Percentiles rank a stretch among this genome's conserved stretches.
Evolutionary conservation across 2,329 filamentous ascomycete species (phyloP).

Genomic region (Alternaria ventricosa): DNA sequence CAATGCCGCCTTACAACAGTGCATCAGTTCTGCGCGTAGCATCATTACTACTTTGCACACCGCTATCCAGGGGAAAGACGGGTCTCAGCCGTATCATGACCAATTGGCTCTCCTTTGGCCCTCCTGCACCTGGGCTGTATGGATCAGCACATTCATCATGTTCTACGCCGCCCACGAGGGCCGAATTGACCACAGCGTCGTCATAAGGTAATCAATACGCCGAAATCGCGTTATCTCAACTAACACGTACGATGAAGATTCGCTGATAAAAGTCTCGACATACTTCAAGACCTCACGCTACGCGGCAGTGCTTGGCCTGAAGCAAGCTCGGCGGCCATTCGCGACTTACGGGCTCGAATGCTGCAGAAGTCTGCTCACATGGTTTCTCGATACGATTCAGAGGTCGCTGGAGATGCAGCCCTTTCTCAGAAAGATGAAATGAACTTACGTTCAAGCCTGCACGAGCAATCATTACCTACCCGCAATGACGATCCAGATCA

Average conservation of each 20-base stretch:
- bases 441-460: neutral
- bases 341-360: conserved; percentile 29
- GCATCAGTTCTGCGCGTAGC: conserved; percentile 58
- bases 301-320: conserved; percentile 40
- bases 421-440: neutral
- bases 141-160: conserved; percentile 61
- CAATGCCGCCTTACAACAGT: conserved; percentile 58
- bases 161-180: conserved; percentile 59
- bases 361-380: neutral
- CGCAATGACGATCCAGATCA: neutral
- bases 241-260: conserved; percentile 23
- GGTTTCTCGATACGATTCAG: neutral
- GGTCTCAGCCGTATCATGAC: neutral
- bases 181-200: conserved; percentile 49
- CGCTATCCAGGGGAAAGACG: conserved; percentile 13
- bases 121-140: conserved; percentile 61
- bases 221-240: neutral
- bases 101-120: conserved; percentile 55
- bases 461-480: neutral
- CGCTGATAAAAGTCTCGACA: conserved; percentile 29
- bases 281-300: conserved; percentile 34
- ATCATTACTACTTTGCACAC: conserved; percentile 54
- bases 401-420: neutral
- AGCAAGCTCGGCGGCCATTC: conserved; percentile 37
- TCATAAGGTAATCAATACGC: conserved; percentile 47